phyloP scores from a whole-genome alignment of 257 asterid genomes.

The Leptodermis oblonga region DNA sequence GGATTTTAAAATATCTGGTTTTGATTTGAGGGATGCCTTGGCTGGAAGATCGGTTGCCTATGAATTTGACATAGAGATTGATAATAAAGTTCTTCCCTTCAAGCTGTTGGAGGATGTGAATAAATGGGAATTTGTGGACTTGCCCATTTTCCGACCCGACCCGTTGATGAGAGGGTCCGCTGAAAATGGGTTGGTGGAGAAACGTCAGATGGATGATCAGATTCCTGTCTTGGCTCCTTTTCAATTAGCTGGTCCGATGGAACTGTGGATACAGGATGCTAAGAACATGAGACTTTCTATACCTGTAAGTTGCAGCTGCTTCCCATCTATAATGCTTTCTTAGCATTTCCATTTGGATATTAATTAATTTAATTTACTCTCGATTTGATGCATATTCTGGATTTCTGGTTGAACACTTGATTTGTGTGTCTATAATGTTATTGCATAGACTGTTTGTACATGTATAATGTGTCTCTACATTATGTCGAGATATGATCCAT shows the following conservation, averaged over 20 bases:
- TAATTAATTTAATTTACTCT: too few relatives aligned
- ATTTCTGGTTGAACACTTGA: neutral
- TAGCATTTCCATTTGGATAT: too few relatives aligned
- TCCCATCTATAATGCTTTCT: too few relatives aligned
- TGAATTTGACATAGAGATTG: conserved; percentile 90
- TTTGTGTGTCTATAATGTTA: neutral
- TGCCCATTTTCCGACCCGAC: conserved; percentile 73
- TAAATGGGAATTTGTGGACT: conserved; percentile 85
- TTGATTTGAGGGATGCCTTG: conserved; percentile 77
- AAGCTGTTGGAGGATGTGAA: conserved; percentile 93
- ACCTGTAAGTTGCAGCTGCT: conserved; percentile 59
- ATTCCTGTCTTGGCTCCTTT: conserved; percentile 86
- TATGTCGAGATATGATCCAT: too few relatives aligned
- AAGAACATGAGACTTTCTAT: conserved; percentile 84
- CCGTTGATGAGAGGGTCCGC: conserved; percentile 29
- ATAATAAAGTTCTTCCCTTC: conserved; percentile 69
- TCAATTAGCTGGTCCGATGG: conserved; percentile 97
- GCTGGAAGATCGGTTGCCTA: conserved; percentile 87
- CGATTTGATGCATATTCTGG: neutral
- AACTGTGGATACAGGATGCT: conserved; percentile 96
- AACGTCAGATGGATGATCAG: conserved; percentile 36
- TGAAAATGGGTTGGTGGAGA: conserved; percentile 56
- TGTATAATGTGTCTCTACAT: too few relatives aligned
- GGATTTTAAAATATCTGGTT: conserved; percentile 75
- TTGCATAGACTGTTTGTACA: neutral